These are phyloP conservation scores for Myrmaecium sp. DNA, from an alignment of 2,329 filamentous ascomycete genomes.

Conservation along the genomic window DNA sequence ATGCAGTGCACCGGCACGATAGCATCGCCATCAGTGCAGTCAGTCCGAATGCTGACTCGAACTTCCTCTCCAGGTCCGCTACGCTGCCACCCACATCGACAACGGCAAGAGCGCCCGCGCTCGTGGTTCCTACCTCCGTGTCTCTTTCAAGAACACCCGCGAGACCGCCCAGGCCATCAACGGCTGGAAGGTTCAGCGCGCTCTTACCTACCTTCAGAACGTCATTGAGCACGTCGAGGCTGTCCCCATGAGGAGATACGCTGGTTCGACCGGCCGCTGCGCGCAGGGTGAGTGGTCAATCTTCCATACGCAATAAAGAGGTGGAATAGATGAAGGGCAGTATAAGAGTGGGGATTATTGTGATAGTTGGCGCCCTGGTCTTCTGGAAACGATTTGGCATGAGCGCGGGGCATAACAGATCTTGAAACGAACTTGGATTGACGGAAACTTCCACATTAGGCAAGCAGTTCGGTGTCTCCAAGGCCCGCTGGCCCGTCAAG, in stretches of 20 bases:
- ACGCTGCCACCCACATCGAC: slow-evolving; percentile 81
- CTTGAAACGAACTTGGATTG: too few species aligned
- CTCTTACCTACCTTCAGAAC: slow-evolving; percentile 94
- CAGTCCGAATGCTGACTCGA: slow-evolving; percentile 3
- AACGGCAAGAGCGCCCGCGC: slow-evolving; percentile 89
- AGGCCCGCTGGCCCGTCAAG: slow-evolving; percentile 98
- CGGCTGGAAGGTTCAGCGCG: slow-evolving; percentile 94
- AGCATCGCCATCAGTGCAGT: slow-evolving; percentile 1
- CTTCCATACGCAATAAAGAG: neutral
- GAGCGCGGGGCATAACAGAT: too few species aligned
- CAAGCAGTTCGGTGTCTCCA: slow-evolving; percentile 97
- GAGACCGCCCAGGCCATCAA: slow-evolving; percentile 99
- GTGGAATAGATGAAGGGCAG: neutral
- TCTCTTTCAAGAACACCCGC: slow-evolving; percentile 99
- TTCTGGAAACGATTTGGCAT: neutral
- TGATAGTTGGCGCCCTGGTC: neutral
- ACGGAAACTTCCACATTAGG: too few species aligned
- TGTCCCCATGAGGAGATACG: slow-evolving; percentile 95
- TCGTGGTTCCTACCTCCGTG: slow-evolving; percentile 95
- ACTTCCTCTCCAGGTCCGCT: slow-evolving; percentile 54
- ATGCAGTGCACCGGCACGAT: slow-evolving; percentile 2
- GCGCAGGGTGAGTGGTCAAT: slow-evolving; percentile 71
- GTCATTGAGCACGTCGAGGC: slow-evolving; percentile 95
- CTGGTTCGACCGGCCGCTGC: slow-evolving; percentile 84
- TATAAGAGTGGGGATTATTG: slow-evolving; percentile 1